These are phyloP conservation scores for Ziziphus jujuba DNA, from an alignment of 306 rosid species.

Conservation along the genomic window DNA sequence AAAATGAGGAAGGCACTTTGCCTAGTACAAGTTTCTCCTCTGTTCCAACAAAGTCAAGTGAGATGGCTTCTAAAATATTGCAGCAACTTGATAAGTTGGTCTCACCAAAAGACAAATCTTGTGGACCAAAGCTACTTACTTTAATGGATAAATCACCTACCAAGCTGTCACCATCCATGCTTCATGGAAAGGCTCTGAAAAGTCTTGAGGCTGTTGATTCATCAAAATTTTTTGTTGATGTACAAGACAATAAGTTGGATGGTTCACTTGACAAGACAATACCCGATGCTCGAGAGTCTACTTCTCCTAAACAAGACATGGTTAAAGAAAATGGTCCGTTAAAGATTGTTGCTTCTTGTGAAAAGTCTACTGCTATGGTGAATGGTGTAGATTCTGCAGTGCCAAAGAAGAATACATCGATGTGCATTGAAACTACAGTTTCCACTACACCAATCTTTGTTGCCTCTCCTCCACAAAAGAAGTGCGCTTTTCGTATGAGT, in stretches of 20 bases:
- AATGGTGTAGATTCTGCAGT: constrained; percentile 37
- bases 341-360: constrained; percentile 37
- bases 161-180: constrained; percentile 78
- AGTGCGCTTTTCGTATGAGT: constrained; percentile 74
- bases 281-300: constrained; percentile 33
- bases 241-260: constrained; percentile 29
- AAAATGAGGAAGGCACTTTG: constrained; percentile 36
- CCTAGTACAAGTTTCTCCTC: constrained; percentile 42
- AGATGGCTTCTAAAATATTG: constrained; percentile 77
- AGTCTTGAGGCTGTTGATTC: constrained; percentile 83
- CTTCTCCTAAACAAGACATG: constrained; percentile 39
- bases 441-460: constrained; percentile 35
- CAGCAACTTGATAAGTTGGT: constrained; percentile 78
- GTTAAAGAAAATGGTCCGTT: constrained; percentile 48
- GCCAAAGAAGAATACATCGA: constrained; percentile 29
- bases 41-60: constrained; percentile 66
- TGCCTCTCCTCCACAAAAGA: constrained; percentile 47
- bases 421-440: constrained; percentile 29
- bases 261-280: constrained; percentile 25
- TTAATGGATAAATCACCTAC: constrained; percentile 53
- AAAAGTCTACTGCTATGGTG: constrained; percentile 25
- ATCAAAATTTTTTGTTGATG: constrained; percentile 44
- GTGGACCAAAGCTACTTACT: constrained; percentile 38
- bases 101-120: constrained; percentile 68
- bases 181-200: constrained; percentile 75